Evolutionary conservation across 805 yeast species (phyloP).

Genomic region (Zygosaccharomyces siamensis): DNA sequence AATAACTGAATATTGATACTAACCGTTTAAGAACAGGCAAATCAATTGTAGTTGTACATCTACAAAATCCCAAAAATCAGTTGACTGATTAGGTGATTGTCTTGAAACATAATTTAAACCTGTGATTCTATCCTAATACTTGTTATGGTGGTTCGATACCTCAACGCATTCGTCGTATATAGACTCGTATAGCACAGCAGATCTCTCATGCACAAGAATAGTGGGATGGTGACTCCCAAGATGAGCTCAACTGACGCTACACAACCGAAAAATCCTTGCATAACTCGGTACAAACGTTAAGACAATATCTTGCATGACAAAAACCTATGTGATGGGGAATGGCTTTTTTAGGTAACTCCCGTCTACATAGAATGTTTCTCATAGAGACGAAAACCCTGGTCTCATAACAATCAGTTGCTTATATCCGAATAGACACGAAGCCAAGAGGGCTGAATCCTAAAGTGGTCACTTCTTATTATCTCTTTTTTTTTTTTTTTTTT

Average conservation of each 20-base stretch:
- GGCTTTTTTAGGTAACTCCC: slow-evolving; percentile 1
- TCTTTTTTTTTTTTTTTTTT: too few relatives aligned
- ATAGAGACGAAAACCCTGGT: neutral
- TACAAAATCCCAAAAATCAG: too few relatives aligned
- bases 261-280: neutral
- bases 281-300: neutral
- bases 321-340: neutral
- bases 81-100: too few relatives aligned
- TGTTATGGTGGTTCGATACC: too few relatives aligned
- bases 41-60: too few relatives aligned
- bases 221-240: neutral
- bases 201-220: neutral
- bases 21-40: too few relatives aligned
- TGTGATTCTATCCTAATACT: too few relatives aligned
- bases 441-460: neutral
- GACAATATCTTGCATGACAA: neutral
- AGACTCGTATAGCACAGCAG: too few relatives aligned
- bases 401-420: neutral
- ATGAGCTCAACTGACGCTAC: neutral
- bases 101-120: too few relatives aligned
- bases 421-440: neutral
- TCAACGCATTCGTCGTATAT: neutral
- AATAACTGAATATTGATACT: too few relatives aligned
- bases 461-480: neutral
- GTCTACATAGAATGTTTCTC: neutral